Conservation (phyloP, 495 filamentous ascomycete species). For the Penicillium crystallinum region DNA sequence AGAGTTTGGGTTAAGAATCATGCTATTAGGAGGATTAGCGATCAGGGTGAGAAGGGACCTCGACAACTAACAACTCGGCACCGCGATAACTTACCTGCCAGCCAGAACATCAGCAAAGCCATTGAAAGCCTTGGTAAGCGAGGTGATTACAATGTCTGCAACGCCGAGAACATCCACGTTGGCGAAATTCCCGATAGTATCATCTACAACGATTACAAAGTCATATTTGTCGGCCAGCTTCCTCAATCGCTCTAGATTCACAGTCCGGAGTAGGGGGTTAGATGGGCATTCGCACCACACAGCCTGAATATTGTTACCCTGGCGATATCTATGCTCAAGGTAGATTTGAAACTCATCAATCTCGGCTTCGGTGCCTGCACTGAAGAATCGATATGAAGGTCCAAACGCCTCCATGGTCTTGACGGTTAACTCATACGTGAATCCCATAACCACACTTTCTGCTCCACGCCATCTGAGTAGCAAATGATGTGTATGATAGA, state of each 20-base stretch:
- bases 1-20: too few relatives aligned
- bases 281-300: constrained; percentile 44
- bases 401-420: constrained; percentile 21
- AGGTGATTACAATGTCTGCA: constrained; percentile 25
- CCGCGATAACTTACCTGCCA: too few relatives aligned
- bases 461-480: neutral
- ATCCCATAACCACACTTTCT: constrained; percentile 20
- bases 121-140: constrained; percentile 12
- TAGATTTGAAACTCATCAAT: constrained; percentile 33
- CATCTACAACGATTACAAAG: constrained; percentile 46
- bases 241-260: constrained; percentile 39
- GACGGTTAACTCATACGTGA: constrained; percentile 28
- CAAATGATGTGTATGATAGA: constrained; percentile 19
- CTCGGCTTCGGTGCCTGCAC: constrained; percentile 21
- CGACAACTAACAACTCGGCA: too few relatives aligned
- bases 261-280: constrained; percentile 40
- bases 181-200: constrained; percentile 45
- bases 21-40: too few relatives aligned
- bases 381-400: constrained; percentile 28
- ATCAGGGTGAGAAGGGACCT: too few relatives aligned
- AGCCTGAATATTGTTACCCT: constrained; percentile 22
- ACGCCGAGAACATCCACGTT: constrained; percentile 37
- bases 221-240: constrained; percentile 34
- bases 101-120: too few relatives aligned
- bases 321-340: neutral